These are phyloP conservation scores for Gymnopilus junonius DNA, from an alignment of 768 basidiomycete genomes.

Conservation along the genomic window DNA sequence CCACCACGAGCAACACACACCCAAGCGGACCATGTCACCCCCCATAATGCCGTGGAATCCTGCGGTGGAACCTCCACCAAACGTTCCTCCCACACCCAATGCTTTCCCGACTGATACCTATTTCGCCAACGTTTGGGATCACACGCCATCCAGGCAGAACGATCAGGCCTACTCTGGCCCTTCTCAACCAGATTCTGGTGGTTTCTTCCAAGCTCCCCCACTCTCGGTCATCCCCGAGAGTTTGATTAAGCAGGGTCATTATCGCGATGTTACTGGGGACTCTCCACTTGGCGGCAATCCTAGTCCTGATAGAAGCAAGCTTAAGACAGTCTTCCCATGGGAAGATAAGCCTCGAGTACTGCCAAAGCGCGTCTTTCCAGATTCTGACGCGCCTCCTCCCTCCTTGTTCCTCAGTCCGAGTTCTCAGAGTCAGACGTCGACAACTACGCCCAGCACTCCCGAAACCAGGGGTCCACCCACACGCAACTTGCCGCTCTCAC, in stretches of 20 bases:
- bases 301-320: slow-evolving; percentile 71
- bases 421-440: slow-evolving; percentile 40
- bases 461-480: slow-evolving; percentile 31
- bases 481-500: slow-evolving; percentile 38
- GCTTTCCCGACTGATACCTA: slow-evolving; percentile 77
- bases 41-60: slow-evolving; percentile 82
- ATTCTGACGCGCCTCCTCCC: slow-evolving; percentile 59
- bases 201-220: slow-evolving; percentile 66
- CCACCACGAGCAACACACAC: slow-evolving; percentile 32
- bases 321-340: slow-evolving; percentile 94
- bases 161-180: slow-evolving; percentile 38
- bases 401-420: slow-evolving; percentile 43
- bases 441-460: slow-evolving; percentile 40
- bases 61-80: slow-evolving; percentile 79
- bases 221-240: slow-evolving; percentile 67
- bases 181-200: slow-evolving; percentile 45
- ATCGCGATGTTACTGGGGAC: slow-evolving; percentile 65
- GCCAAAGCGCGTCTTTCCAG: slow-evolving; percentile 77
- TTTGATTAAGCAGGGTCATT: slow-evolving; percentile 73
- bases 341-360: slow-evolving; percentile 72
- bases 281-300: slow-evolving; percentile 43
- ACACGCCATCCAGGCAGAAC: slow-evolving; percentile 46
- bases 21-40: slow-evolving; percentile 56
- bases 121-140: slow-evolving; percentile 90
- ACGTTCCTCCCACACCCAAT: slow-evolving; percentile 51